Percentiles rank a stretch among this genome's conserved stretches.
Conservation (phyloP, 2,329 filamentous ascomycete genomes). For the Fusarium brevicatenulatum region DNA sequence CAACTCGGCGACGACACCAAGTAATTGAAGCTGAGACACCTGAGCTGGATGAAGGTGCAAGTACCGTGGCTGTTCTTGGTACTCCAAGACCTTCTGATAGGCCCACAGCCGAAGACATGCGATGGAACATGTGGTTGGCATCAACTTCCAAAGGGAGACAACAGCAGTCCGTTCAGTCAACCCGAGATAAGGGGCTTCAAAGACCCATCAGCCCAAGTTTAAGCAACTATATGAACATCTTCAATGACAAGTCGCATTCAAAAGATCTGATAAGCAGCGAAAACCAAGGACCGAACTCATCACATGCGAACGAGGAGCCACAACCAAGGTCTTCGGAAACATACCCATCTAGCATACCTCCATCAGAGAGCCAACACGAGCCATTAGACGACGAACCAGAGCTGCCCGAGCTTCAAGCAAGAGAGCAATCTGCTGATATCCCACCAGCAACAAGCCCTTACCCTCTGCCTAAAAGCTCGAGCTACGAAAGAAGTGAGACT, state of each 20-base stretch:
- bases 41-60: constrained; percentile 16
- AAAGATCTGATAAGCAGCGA: neutral
- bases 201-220: constrained; percentile 27
- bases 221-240: constrained; percentile 22
- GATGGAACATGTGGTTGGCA: constrained; percentile 40
- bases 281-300: neutral
- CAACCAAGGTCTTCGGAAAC: neutral
- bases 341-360: neutral
- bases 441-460: neutral
- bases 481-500: neutral
- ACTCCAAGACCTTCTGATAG: neutral
- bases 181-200: neutral
- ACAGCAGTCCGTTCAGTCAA: neutral
- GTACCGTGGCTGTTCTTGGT: constrained; percentile 28
- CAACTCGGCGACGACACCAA: constrained; percentile 19
- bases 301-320: neutral
- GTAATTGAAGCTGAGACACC: constrained; percentile 29
- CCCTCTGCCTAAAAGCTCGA: neutral
- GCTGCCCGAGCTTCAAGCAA: neutral
- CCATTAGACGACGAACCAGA: neutral
- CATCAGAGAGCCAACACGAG: neutral
- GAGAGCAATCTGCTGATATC: neutral
- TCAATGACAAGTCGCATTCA: constrained; percentile 9
- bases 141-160: neutral
- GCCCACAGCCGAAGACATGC: constrained; percentile 28